Base-by-base conservation (phyloP, 345 rosid species). In the Gossypium thurberi region DNA sequence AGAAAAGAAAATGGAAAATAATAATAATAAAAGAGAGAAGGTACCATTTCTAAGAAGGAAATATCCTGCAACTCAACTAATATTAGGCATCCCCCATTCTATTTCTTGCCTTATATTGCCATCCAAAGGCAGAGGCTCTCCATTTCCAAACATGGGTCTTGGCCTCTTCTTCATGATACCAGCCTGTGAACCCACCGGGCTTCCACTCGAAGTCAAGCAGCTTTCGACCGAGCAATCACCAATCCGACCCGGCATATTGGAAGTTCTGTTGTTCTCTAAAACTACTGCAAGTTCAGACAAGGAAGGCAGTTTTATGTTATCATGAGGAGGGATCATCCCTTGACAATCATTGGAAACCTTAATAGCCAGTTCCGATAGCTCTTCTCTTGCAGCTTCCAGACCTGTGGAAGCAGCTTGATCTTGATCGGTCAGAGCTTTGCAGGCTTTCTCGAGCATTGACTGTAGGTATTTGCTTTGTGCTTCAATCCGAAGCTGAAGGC, bases 401-500 rank as follows among this genome's bases (percentile, higher is more conserved):
- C 97, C 94, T 0, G 88, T 82, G 48, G 87, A 76, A 0, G 82
- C 90, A 56, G 87, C 92, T 78, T 90, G 94, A 40, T 90, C 97
- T 79, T 90, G 96, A 37, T 91, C 95, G 50, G 76, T 87, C 50
- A 91, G 82, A 50, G 89, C 93, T 83, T 90, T 90, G 79, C 94
- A 88, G 55, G 98, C 98, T 81, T 90, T 94, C 82, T 94, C 98
- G 0, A 94, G 90, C 76, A 94, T 89, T 12, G 91, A 73, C 70
- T 94, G 98, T 48, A 94, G 79, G 83, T 94, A 94, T 77, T 88
- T 90, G 66, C 97, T 85, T 73, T 94, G 98, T 2, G 98, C 87
- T 80, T 94, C 97, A 4, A 91, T 91, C 76, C 96, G 86, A 53
- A 91, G 87, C 74, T 91, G 98, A 65, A 94, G 91, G 14, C 83